phyloP scores from a whole-genome alignment of 192 early-diverging fungal species.

The Martensiomyces pterosporus region DNA sequence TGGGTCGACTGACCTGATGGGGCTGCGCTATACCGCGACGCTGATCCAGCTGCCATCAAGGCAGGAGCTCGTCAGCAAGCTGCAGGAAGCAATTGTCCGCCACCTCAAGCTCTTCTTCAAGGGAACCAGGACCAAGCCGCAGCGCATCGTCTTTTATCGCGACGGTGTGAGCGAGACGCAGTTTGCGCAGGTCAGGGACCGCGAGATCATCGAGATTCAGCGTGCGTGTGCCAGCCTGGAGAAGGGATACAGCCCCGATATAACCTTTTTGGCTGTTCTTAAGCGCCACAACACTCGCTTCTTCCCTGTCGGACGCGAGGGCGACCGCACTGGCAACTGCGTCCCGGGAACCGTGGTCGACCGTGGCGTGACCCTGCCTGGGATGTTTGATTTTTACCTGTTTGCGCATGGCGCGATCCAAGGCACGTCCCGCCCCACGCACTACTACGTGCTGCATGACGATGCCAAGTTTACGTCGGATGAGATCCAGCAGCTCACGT shows the following conservation, averaged over 20 bases:
- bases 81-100: constrained; percentile 57
- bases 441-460: constrained; percentile 88
- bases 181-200: constrained; percentile 67
- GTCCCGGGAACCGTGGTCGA: constrained; percentile 80
- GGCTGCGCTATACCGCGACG: constrained; percentile 58
- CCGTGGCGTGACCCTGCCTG: constrained; percentile 67
- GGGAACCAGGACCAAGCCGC: constrained; percentile 58
- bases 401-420: constrained; percentile 88
- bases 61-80: constrained; percentile 67
- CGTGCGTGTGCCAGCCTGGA: constrained; percentile 61
- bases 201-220: constrained; percentile 72
- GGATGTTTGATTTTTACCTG: constrained; percentile 83
- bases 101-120: constrained; percentile 64
- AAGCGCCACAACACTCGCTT: constrained; percentile 84
- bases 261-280: constrained; percentile 68
- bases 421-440: constrained; percentile 88
- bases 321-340: constrained; percentile 76
- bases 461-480: constrained; percentile 79
- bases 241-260: constrained; percentile 62
- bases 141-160: constrained; percentile 80
- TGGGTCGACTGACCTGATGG: constrained; percentile 63
- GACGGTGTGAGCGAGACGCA: constrained; percentile 90
- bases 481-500: constrained; percentile 79
- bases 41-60: constrained; percentile 65
- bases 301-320: constrained; percentile 65